A percentile compares a stretch with the other conserved stretches of the same genome.
Conservation (phyloP, 2,329 filamentous ascomycete species). For the Aspergillus uvarum region DNA sequence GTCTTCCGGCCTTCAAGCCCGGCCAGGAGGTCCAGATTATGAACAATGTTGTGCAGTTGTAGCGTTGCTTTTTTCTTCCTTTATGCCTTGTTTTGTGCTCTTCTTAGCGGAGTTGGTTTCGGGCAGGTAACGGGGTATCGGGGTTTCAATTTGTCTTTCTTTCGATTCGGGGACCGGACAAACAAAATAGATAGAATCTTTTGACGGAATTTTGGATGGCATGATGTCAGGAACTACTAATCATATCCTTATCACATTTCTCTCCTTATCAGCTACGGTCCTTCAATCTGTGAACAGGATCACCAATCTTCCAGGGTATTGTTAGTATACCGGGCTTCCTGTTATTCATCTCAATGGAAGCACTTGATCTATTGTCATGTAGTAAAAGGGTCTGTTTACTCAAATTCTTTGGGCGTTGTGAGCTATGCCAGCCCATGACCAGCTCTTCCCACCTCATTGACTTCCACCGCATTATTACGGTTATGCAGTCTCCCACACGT, state of each 20-base stretch:
- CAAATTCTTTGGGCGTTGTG: too few species aligned
- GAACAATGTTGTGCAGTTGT: conserved; percentile 84
- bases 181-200: conserved; percentile 8
- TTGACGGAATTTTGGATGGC: not conserved
- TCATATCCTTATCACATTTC: not conserved
- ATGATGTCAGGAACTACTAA: not conserved
- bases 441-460: too few species aligned
- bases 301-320: too few species aligned
- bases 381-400: too few species aligned
- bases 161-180: not conserved
- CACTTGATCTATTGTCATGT: too few species aligned
- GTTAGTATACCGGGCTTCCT: too few species aligned
- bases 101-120: not conserved
- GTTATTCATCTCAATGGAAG: too few species aligned
- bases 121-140: not conserved
- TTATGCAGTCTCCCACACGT: too few species aligned
- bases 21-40: conserved; percentile 89
- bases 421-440: too few species aligned
- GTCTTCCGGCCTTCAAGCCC: conserved; percentile 92
- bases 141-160: not conserved
- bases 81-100: not conserved
- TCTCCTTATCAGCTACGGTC: too few species aligned
- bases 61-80: conserved; percentile 2
- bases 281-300: too few species aligned
- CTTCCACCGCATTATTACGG: too few species aligned